Conservation (phyloP, 164 flowering plant genomes). For the Vitis rotundifolia region DNA sequence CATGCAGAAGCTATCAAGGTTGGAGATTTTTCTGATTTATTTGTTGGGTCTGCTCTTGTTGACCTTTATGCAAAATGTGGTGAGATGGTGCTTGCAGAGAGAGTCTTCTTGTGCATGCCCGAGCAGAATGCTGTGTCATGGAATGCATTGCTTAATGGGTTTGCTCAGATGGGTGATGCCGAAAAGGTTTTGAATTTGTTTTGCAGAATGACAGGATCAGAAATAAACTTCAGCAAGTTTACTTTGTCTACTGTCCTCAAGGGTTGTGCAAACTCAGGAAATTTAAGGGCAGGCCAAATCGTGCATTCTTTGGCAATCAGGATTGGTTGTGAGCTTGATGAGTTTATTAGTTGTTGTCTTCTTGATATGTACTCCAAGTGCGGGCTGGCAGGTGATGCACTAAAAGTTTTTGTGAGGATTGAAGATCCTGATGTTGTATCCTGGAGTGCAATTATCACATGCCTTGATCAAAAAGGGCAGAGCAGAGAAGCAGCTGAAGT, state of each 20-base stretch:
- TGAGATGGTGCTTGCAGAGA: conserved; percentile 34
- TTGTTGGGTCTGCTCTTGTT: conserved; percentile 55
- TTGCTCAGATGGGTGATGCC: conserved; percentile 38
- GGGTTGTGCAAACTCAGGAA: conserved; percentile 35
- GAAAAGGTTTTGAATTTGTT: conserved; percentile 35
- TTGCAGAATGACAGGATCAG: conserved; percentile 33
- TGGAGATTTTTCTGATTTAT: conserved; percentile 37
- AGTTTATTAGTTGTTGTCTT: conserved; percentile 38
- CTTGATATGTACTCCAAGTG: conserved; percentile 60
- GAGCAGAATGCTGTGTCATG: conserved; percentile 42
- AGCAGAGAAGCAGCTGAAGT: conserved; percentile 28
- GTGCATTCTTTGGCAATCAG: conserved; percentile 44
- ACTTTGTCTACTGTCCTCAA: conserved; percentile 47
- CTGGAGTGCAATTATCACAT: conserved; percentile 50
- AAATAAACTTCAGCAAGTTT: conserved; percentile 36
- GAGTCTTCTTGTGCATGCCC: conserved; percentile 38
- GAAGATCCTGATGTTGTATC: conserved; percentile 48
- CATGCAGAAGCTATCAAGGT: conserved; percentile 47
- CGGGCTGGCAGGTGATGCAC: conserved; percentile 42
- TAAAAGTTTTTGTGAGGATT: conserved; percentile 38
- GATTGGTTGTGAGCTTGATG: conserved; percentile 38
- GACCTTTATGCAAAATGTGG: conserved; percentile 55
- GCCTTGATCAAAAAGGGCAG: conserved; percentile 44
- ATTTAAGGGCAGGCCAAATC: conserved; percentile 28
- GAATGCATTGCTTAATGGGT: conserved; percentile 53